Evolutionary conservation across 23 red algal genomes (phyloP).

Genomic region (Cyanidiococcus yangmingshanensis): DNA sequence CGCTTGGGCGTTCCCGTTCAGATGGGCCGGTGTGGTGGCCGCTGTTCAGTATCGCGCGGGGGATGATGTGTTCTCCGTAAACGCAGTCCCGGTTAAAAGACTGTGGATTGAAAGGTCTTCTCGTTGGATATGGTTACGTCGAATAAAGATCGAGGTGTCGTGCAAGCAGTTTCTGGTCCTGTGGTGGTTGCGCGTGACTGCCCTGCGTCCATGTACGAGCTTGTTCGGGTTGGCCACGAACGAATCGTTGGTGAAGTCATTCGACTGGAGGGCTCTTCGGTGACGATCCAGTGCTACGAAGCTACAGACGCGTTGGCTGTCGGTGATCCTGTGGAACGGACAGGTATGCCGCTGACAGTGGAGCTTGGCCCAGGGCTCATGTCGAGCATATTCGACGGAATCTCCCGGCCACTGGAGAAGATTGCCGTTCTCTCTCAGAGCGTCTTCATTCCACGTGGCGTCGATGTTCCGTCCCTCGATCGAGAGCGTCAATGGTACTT

Average conservation of each 20-base stretch:
- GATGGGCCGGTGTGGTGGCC: too few species aligned
- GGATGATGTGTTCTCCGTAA: too few species aligned
- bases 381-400: constrained; percentile 93
- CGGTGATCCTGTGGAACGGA: constrained; percentile 84
- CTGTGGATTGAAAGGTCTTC: neutral
- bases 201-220: constrained; percentile 98
- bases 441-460: constrained; percentile 94
- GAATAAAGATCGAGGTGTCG: constrained; percentile 28
- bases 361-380: constrained; percentile 95
- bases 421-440: constrained; percentile 60
- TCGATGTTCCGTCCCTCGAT: constrained; percentile 66
- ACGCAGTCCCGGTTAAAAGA: too few species aligned
- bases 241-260: constrained; percentile 95
- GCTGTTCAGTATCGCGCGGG: too few species aligned
- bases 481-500: constrained; percentile 77
- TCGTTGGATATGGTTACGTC: neutral
- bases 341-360: constrained; percentile 84
- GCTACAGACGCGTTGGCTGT: constrained; percentile 85
- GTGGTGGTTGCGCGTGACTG: constrained; percentile 85
- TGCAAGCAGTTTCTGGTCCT: constrained; percentile 87
- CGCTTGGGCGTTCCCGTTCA: too few species aligned
- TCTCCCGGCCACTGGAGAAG: constrained; percentile 86
- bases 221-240: constrained; percentile 78
- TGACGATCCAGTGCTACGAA: constrained; percentile 96
- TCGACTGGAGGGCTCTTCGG: constrained; percentile 76